A percentile compares a stretch with the other conserved stretches of the same genome.
These are phyloP conservation scores for Digitaria exilis DNA, from an alignment of 202 grass and related monocot genomes.

Conservation along the genomic window DNA sequence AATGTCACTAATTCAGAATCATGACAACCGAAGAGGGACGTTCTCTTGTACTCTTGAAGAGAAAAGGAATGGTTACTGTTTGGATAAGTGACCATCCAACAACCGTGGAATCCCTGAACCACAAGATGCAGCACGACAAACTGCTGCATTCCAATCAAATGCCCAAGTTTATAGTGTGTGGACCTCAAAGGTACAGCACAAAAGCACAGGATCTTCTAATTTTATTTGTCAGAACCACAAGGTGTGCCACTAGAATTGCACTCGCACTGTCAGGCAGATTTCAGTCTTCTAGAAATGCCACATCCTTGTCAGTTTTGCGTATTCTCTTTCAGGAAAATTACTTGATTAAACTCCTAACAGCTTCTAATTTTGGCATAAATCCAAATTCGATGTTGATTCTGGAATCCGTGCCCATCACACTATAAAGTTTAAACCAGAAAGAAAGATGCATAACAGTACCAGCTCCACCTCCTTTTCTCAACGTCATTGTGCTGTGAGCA, in stretches of 20 bases:
- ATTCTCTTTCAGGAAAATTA: background rate
- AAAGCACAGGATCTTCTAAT: background rate
- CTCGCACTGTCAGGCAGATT: background rate
- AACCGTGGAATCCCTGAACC: constrained; percentile 24
- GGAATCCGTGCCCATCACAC: background rate
- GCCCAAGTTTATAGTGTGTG: background rate
- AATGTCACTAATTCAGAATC: constrained; percentile 10
- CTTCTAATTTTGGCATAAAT: background rate
- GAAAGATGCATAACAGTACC: background rate
- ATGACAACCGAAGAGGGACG: background rate
- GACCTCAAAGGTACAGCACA: background rate
- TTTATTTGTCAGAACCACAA: background rate
- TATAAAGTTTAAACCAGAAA: constrained; percentile 29
- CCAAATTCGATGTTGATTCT: background rate
- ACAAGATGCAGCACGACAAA: constrained; percentile 25
- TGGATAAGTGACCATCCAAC: constrained; percentile 39
- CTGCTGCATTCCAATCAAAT: constrained; percentile 13
- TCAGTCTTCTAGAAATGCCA: constrained; percentile 28
- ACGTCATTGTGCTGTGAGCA: background rate
- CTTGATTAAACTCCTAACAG: background rate
- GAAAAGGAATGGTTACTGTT: constrained; percentile 23
- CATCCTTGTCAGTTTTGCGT: background rate
- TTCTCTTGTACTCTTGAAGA: background rate
- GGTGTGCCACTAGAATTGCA: constrained; percentile 14
- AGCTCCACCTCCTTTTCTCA: background rate